Evolutionary conservation across 2,329 filamentous ascomycete genomes (phyloP).

Genomic region (Pseudocercospora fuligena): DNA sequence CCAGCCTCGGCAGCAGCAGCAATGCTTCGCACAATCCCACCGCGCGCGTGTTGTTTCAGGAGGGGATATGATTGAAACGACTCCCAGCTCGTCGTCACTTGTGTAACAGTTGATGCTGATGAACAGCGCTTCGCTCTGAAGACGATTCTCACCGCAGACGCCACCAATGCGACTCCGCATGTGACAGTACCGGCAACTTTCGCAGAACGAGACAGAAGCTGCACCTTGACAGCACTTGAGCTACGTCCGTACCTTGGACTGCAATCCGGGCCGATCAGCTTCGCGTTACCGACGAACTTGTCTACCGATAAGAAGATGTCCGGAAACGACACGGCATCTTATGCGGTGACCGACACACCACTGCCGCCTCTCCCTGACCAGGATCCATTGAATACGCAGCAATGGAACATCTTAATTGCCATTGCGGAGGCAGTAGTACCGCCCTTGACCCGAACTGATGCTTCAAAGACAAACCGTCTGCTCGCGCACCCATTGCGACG

Average conservation of each 20-base stretch:
- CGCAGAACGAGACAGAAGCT: constrained; percentile 1
- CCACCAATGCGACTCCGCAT: constrained; percentile 6
- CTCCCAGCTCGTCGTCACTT: not conserved
- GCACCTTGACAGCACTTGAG: not conserved
- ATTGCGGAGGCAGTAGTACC: constrained; percentile 65
- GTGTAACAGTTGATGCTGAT: not conserved
- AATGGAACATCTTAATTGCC: constrained; percentile 64
- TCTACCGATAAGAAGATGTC: constrained; percentile 28
- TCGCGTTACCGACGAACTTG: not conserved
- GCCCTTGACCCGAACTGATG: constrained; percentile 50
- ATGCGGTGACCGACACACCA: constrained; percentile 24
- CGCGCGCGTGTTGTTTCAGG: not conserved
- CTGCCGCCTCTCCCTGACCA: constrained; percentile 51
- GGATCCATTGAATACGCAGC: constrained; percentile 57
- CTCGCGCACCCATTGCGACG: constrained; percentile 34
- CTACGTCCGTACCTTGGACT: not conserved
- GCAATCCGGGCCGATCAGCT: constrained; percentile 1
- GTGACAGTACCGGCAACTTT: constrained; percentile 6
- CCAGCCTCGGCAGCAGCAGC: constrained; percentile 3
- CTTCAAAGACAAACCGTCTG: constrained; percentile 29
- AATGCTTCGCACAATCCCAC: not conserved
- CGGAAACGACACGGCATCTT: constrained; percentile 19
- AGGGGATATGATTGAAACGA: constrained; percentile 1
- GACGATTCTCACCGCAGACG: not conserved
- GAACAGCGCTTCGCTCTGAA: not conserved